Base-by-base conservation (phyloP, 2,329 filamentous ascomycete species). In the Emmonsia crescens region DNA sequence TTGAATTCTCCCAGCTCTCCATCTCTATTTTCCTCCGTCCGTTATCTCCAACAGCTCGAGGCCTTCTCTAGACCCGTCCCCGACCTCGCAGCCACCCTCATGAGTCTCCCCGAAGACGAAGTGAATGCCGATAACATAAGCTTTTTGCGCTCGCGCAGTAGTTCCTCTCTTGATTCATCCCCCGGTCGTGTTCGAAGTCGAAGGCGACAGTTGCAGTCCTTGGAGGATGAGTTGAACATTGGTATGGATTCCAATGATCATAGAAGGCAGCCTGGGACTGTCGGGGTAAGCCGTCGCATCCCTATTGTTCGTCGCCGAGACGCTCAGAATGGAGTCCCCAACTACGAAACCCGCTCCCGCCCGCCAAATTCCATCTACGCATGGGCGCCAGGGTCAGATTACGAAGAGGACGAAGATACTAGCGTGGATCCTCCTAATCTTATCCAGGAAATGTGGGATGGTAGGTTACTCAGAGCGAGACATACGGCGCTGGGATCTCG, bases 281-380 rank as follows among this genome's bases (percentile, higher is more conserved):
- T 72, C 42, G 73, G 75, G 60, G 69, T 81, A 68, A 79, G 74
- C 64, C 76, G 79, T 63, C 74, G 73, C 63, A 72, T 75, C 58
- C 73, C 73, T 44, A 72, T 74, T 60, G 64, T 74, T n/a, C 73
- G 72, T 46, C 72, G 69, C 56, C 70, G 67, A n/a, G 77, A 83
- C 65, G 74, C 73, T 24, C 69, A 76, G 40, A 74, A 77, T 64
- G 76, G 74, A 57, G 73, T 78, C 60, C 72, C 80, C 38, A 78
- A 80, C 55, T 85, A 85, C 67, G 79, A 82, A 62, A 78, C 81
- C 65, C 79, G 79, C 59, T 75, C 80, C 10, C 80, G 82, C 16
- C 78, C 77, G 65, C 71, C 78, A 64, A 82, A 83, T 67, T 79
- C 75, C 59, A 73, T 85, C 49, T 85, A 85, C 71, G 82, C 84